A percentile compares a stretch with the other conserved stretches of the same genome.
phyloP scores from a whole-genome alignment of 768 basidiomycete species.

The Hypholoma sublateritium region DNA sequence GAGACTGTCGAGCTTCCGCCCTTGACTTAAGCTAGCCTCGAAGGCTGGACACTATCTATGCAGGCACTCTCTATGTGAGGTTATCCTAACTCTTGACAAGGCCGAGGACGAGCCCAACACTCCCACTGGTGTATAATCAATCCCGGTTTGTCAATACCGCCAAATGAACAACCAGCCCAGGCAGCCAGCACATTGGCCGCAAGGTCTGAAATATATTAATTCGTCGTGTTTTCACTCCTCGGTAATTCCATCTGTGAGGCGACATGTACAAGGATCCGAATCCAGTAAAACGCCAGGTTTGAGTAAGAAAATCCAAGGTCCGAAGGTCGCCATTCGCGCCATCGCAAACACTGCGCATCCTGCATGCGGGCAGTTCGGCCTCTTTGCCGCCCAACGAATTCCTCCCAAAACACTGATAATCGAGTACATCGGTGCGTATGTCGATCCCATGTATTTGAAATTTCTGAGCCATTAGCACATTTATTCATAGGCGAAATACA shows the following conservation, averaged over 20 bases:
- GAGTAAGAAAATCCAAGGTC: conserved; percentile 7
- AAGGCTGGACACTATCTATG: neutral
- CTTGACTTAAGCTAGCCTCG: neutral
- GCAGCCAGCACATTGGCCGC: conserved; percentile 29
- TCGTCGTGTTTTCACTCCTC: conserved; percentile 56
- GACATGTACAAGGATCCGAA: conserved; percentile 33
- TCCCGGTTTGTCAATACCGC: neutral
- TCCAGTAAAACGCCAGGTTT: conserved; percentile 9
- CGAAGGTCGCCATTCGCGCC: conserved; percentile 52
- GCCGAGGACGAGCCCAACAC: no score
- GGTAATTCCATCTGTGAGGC: conserved; percentile 42
- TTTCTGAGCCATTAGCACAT: neutral
- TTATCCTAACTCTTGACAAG: neutral
- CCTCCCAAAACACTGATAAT: conserved; percentile 64
- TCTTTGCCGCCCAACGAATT: conserved; percentile 79
- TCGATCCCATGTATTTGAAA: neutral
- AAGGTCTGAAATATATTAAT: conserved; percentile 52
- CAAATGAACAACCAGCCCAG: conserved; percentile 19
- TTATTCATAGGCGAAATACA: conserved; percentile 69
- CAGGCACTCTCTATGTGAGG: neutral
- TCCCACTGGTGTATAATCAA: neutral
- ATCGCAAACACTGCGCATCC: conserved; percentile 67
- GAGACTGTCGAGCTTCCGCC: neutral
- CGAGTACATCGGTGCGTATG: conserved; percentile 59
- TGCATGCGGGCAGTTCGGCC: conserved; percentile 72